Evolutionary conservation across 345 rosid species (phyloP).

Genomic region (Toxicodendron radicans): DNA sequence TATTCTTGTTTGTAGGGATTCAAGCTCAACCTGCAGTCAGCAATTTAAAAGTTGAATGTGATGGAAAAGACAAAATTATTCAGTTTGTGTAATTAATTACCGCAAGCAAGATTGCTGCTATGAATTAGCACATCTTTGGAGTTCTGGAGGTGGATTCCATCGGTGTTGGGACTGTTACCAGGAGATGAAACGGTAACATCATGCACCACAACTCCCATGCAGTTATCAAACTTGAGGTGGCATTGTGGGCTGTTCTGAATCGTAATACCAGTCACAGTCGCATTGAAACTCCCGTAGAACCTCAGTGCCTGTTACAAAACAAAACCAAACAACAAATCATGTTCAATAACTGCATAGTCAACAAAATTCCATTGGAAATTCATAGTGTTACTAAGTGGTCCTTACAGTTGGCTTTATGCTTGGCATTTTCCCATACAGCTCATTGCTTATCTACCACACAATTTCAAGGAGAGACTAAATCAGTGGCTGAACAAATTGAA

Average conservation of each 20-base stretch:
- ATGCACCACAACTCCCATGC: slow-evolving; percentile 81
- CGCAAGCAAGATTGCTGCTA: slow-evolving; percentile 69
- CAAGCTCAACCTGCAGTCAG: slow-evolving; percentile 21
- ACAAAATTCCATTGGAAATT: slow-evolving; percentile 4
- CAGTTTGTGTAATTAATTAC: slow-evolving; percentile 38
- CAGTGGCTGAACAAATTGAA: slow-evolving; percentile 20
- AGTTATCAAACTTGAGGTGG: slow-evolving; percentile 95
- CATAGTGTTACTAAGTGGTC: slow-evolving; percentile 16
- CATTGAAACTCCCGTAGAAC: slow-evolving; percentile 91
- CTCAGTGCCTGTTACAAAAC: slow-evolving; percentile 64
- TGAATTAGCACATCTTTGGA: slow-evolving; percentile 77
- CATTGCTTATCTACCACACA: slow-evolving; percentile 60
- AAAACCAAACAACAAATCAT: slow-evolving; percentile 15
- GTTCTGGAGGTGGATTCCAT: slow-evolving; percentile 95
- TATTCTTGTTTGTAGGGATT: slow-evolving; percentile 13
- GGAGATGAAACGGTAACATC: slow-evolving; percentile 69
- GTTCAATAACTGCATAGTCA: slow-evolving; percentile 7
- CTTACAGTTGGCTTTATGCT: slow-evolving; percentile 90
- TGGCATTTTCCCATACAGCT: slow-evolving; percentile 69
- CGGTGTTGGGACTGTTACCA: slow-evolving; percentile 94
- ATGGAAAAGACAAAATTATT: neutral
- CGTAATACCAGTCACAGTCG: slow-evolving; percentile 82
- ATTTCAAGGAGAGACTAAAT: slow-evolving; percentile 26
- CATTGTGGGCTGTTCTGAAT: slow-evolving; percentile 95
- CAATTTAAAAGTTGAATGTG: slow-evolving; percentile 12